Evolutionary conservation across 495 filamentous ascomycete species (phyloP).

Genomic region (Talaromyces ruber): DNA sequence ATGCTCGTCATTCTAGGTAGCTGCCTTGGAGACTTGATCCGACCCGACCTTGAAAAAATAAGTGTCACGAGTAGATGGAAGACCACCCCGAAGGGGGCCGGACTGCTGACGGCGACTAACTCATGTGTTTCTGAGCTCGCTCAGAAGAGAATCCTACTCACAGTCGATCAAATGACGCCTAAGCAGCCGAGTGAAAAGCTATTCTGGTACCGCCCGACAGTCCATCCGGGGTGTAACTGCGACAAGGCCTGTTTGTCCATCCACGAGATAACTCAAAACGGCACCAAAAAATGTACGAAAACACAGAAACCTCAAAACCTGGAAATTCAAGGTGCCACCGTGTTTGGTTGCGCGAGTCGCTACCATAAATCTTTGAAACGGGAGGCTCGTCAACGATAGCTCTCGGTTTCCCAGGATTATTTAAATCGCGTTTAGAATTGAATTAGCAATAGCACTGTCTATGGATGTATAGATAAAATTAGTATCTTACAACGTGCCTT

Average conservation of each 20-base stretch:
- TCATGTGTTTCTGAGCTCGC: neutral
- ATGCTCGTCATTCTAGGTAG: slow-evolving; percentile 1
- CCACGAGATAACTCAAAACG: too few species aligned
- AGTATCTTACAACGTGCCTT: too few species aligned
- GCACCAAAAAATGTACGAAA: too few species aligned
- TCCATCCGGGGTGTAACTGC: neutral
- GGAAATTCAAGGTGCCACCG: too few species aligned
- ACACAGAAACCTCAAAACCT: too few species aligned
- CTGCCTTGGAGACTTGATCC: neutral
- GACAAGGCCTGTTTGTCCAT: neutral
- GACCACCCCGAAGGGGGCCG: neutral
- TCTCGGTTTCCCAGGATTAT: too few species aligned
- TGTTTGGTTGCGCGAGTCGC: too few species aligned
- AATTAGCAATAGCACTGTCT: too few species aligned
- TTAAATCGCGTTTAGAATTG: too few species aligned
- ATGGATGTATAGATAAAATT: too few species aligned
- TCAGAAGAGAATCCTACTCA: neutral
- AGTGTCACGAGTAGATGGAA: neutral
- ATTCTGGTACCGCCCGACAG: neutral
- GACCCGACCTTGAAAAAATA: neutral
- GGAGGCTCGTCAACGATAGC: too few species aligned
- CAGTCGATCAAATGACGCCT: neutral
- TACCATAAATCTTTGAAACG: too few species aligned
- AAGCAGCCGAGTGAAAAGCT: neutral
- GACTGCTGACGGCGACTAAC: neutral